Base-by-base conservation (phyloP, 352 stramenopile species). In the Phytophthora fragariaefolia region DNA sequence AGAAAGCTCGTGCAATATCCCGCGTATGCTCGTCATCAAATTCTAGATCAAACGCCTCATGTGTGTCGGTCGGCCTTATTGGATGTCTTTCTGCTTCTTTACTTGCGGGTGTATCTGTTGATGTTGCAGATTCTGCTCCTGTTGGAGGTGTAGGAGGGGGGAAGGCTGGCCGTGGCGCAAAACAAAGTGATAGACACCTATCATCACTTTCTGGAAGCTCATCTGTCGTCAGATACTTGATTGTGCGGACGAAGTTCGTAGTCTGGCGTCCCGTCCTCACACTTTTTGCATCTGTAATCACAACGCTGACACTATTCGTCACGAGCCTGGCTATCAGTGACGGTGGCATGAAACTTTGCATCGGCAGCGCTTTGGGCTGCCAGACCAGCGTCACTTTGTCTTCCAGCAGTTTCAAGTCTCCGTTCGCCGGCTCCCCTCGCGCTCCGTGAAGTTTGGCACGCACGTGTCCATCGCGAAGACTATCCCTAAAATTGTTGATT, bases 171-270 rank as follows among this genome's bases (percentile, higher is more conserved):
- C 15, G 13, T 58, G 30, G 12, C 54, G 24, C 1, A 9, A 70
- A 77, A 32, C 77, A 87, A 22, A 95, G 60, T 30, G 87, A 95
- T 7, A 95, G 69, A 43, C 87, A 92, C 7, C 59, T 76, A n/a
- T 90, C 81, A 61, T 95, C 87, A 50, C 66, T 93, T 5, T 58
- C 60, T 0, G 84, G 77, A 10, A 93, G 64, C 8, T 76, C 66
- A 0, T 82, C 66, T 3, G 68, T 56, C 6, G 64, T 52, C 17
- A 96, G 47, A 56, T 92, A 96, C 67, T 96, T 96, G 63, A 91
- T 89, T 3, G 87, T 96, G 42, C 87, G 79, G 40, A 94, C 77
- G 50, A 96, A 86, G 26, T 91, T 96, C 6, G 81, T 88, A 13
- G 81, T 93, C 53, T 96, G 87, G 0, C 85, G 77, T 12, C 87